Evolutionary conservation across 495 filamentous ascomycete species (phyloP), one percentile per base, ranked within the genome.

Genomic region (Hyaloscypha variabilis): DNA sequence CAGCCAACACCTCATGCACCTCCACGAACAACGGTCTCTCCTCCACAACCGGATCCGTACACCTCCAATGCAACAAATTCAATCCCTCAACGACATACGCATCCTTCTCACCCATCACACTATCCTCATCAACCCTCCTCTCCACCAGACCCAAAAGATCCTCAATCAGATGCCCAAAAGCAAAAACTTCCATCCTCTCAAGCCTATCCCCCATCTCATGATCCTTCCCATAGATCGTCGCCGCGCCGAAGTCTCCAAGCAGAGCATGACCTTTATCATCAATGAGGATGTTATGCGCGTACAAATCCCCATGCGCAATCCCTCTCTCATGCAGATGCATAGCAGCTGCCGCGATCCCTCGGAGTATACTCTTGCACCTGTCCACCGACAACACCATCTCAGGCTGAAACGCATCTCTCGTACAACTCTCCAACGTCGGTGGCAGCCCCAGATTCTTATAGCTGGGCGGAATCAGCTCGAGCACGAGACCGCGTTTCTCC

Each of bases 131-230:
- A 53, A 73, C 55, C 8, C 52, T 66, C 8, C 62, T 62, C 26
- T 66, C 71, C 39, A 71, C 69, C 63, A 73, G 56, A 17, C 69
- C 60, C 62, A 79, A 65, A 14, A 82, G 46, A 63, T 79, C 76
- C 56, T 80, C 80, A 58, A 79, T 63, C 36, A 83, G 68, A 62
- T 78, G 70, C 21, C 72, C 78, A 67, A 81, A 83, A 13, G 80
- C 80, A 60, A 79, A 69, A 19, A 81, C 77, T 61, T 82, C 79
- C 30, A 81, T 60, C 67, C 62, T 75, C 68, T 83, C 78, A 3
- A 81, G 39, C 30, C 34, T 62, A n/a, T 34, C 42, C 23, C 57
- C 64, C 3, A 42, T 52, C 0, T 50, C 59, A 42, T 58, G 54
- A 8, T 56, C 50, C 11, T 62, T 71, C n/a, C 67, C 69, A 58